Evolutionary conservation across 148 eudicot species (phyloP).

Genomic region (Vaccinium macrocarpon): DNA sequence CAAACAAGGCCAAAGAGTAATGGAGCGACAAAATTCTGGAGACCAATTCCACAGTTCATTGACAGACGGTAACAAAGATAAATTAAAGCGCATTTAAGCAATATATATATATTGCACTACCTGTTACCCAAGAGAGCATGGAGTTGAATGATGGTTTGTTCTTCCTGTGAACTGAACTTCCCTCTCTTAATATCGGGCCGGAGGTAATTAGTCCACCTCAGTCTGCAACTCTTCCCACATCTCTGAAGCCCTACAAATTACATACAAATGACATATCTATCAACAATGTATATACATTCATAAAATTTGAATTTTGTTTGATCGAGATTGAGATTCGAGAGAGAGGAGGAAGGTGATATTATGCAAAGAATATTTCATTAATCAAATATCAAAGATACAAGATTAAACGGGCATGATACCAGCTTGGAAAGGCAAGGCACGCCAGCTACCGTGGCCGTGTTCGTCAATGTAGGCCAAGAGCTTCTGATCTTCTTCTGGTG

Average conservation of each 20-base stretch:
- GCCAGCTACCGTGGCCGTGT: constrained; percentile 98
- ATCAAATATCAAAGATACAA: too few relatives aligned
- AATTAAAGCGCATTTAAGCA: too few relatives aligned
- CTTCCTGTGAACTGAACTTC: constrained; percentile 85
- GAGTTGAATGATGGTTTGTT: constrained; percentile 95
- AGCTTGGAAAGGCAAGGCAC: constrained; percentile 80
- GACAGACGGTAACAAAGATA: not conserved
- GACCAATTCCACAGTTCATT: not conserved
- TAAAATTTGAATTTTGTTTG: not conserved
- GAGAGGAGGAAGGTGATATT: not conserved
- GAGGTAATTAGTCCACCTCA: constrained; percentile 93
- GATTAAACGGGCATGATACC: constrained; percentile 23
- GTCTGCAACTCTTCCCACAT: constrained; percentile 92
- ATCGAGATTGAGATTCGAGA: not conserved
- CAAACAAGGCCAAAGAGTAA: too few relatives aligned
- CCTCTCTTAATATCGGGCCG: constrained; percentile 96
- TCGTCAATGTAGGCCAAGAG: constrained; percentile 84
- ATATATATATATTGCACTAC: constrained; percentile 27
- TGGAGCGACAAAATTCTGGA: not conserved
- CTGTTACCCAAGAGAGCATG: constrained; percentile 98
- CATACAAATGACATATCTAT: not conserved
- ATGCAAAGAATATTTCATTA: too few relatives aligned
- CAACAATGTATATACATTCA: not conserved
- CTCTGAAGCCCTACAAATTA: constrained; percentile 67
- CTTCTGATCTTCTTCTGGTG: constrained; percentile 96